phyloP scores from a whole-genome alignment of 2,329 filamentous ascomycete species.

The Aspergillus terreus region DNA sequence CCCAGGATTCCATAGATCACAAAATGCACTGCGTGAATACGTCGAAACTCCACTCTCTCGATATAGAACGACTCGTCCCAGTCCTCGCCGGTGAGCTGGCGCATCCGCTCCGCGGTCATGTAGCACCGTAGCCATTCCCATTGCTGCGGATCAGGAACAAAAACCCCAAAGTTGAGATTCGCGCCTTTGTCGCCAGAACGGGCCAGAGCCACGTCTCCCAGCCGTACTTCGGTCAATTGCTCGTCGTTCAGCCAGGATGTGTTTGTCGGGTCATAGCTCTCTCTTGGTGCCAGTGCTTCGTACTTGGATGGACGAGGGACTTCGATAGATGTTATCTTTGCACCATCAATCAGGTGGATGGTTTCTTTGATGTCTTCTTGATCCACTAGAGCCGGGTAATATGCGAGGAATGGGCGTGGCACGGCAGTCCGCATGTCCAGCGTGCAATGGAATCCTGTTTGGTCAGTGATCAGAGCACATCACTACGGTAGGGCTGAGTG shows the following conservation, averaged over 20 bases:
- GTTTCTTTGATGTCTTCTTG: conserved; percentile 26
- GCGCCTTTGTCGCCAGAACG: conserved; percentile 41
- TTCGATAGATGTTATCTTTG: conserved; percentile 1
- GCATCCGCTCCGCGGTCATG: conserved; percentile 37
- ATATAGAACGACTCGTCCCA: conserved; percentile 41
- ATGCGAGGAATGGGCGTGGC: conserved; percentile 40
- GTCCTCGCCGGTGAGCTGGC: conserved; percentile 43
- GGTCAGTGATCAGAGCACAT: background rate
- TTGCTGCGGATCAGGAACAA: conserved; percentile 20
- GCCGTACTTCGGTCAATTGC: conserved; percentile 19
- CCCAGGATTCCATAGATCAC: conserved; percentile 48
- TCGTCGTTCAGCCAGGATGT: conserved; percentile 18
- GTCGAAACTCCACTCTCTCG: conserved; percentile 48
- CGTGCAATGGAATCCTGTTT: conserved; percentile 39
- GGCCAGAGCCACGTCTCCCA: conserved; percentile 44
- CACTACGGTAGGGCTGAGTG: background rate
- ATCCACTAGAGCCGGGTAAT: conserved; percentile 37
- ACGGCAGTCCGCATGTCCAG: conserved; percentile 41
- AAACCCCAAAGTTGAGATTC: conserved; percentile 44
- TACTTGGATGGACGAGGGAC: conserved; percentile 18
- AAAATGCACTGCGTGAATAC: conserved; percentile 48
- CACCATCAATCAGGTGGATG: conserved; percentile 19
- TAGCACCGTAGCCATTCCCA: conserved; percentile 39
- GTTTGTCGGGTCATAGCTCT: conserved; percentile 21
- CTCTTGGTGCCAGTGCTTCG: conserved; percentile 7